Evolutionary conservation across 2,329 filamentous ascomycete genomes (phyloP), one percentile per base, ranked within the genome.

Genomic region (Fusarium sp.): DNA sequence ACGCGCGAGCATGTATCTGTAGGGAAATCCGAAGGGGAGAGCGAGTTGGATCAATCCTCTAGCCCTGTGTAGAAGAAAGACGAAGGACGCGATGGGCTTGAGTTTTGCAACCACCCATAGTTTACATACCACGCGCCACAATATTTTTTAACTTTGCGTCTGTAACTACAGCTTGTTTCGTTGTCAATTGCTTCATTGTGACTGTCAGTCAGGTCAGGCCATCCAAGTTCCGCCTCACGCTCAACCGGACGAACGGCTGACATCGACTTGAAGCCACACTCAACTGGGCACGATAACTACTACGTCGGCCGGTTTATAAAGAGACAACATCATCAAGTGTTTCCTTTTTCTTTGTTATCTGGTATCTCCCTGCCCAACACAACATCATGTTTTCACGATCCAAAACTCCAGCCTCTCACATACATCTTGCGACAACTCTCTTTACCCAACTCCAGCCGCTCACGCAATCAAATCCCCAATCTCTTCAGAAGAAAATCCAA

Each of bases 401-500:
- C 66, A 69, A 65, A 70, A 61, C 71, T 69, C 64, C 65, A 64
- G 16, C 52, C 64, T 52, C 58, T 50, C 50, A 24, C 59, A 24
- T 62, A 24, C 59, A 24, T 62, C 58, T 59, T 70, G 38, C 58
- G 65, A 64, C 64, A 66, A 56, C 60, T 68, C 37, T 67, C 69
- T 42, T 59, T 20, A 52, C 63, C 34, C 62, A 60, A 64, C 56
- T 18, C 38, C 40, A 50, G 56, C 62, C 42, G 35, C 64, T 64
- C 77, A 79, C 50, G 57, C 69, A 70, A 74, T 37, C 59, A 83
- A 74, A 65, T 78, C 70, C 38, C 74, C 73, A 64, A 80, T 80
- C 82, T 95, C 93, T 73, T 92, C 89, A 45, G 86, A 86, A 0
- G 90, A 91, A 69, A 94, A 91, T 0, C 94, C 94, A 78, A 96